Conservation (phyloP, 1,284 basidiomycete genomes). For the Apiotrichum akiyoshidainum region DNA sequence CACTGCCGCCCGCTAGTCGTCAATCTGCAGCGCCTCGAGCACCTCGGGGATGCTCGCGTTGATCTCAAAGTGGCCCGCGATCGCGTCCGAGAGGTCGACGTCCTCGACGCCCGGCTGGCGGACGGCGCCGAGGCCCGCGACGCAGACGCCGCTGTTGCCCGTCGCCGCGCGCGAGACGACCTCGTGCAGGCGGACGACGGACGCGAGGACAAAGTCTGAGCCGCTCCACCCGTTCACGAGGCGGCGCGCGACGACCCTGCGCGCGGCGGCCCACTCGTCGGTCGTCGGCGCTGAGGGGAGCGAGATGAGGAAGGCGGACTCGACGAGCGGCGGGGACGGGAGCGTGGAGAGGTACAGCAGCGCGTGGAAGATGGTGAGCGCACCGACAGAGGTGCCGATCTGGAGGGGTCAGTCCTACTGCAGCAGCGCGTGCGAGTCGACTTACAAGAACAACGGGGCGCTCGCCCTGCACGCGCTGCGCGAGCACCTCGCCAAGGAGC, state of each 20-base stretch:
- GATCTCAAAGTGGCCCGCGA: constrained; percentile 50
- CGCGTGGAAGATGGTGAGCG: constrained; percentile 55
- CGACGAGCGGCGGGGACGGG: constrained; percentile 52
- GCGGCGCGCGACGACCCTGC: constrained; percentile 53
- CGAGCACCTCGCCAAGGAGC: constrained; percentile 57
- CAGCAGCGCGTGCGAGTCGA: neutral
- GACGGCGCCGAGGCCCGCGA: constrained; percentile 51
- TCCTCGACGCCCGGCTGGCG: constrained; percentile 51
- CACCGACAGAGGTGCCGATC: constrained; percentile 58
- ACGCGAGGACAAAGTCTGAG: constrained; percentile 56
- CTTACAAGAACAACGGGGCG: constrained; percentile 55
- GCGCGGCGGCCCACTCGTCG: constrained; percentile 52
- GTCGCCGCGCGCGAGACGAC: constrained; percentile 51
- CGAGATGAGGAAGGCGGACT: constrained; percentile 55
- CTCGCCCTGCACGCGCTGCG: constrained; percentile 57
- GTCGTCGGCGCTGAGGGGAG: constrained; percentile 53
- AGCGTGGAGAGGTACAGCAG: constrained; percentile 52
- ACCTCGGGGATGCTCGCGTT: constrained; percentile 48
- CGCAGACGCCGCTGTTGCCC: constrained; percentile 42
- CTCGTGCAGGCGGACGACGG: constrained; percentile 55
- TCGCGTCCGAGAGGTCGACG: constrained; percentile 48
- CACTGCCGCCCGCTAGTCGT: no score
- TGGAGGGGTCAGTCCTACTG: constrained; percentile 15
- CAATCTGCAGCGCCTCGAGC: constrained; percentile 42
- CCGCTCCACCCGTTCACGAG: constrained; percentile 55